Conservation (phyloP, 768 basidiomycete species). For the Ephemerocybe angulata region DNA sequence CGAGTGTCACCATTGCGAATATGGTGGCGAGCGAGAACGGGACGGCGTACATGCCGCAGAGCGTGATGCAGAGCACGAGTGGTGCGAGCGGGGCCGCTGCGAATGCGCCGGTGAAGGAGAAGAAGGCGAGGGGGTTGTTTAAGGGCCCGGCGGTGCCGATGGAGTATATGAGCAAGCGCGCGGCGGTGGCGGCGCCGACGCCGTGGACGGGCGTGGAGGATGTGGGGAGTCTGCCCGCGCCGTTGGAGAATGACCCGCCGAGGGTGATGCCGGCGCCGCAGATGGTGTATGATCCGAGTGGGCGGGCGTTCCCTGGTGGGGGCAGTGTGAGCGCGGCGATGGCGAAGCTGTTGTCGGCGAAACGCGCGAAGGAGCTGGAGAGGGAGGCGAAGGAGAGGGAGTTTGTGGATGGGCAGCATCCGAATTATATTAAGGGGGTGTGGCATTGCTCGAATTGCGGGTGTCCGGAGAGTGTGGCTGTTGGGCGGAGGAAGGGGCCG, state of each 20-base stretch:
- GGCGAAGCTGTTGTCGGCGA: constrained; percentile 49
- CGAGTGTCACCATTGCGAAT: constrained; percentile 80
- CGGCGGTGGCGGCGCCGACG: constrained; percentile 56
- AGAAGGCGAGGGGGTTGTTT: constrained; percentile 68
- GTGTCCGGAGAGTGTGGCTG: constrained; percentile 80
- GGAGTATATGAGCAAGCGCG: constrained; percentile 56
- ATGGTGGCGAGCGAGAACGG: constrained; percentile 94
- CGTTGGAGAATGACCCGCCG: constrained; percentile 60
- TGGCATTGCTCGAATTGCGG: constrained; percentile 98
- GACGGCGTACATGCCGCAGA: constrained; percentile 49
- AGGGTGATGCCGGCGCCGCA: constrained; percentile 22
- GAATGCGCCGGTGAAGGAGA: constrained; percentile 46
- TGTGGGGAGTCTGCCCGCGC: constrained; percentile 47
- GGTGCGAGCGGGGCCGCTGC: too few relatives aligned
- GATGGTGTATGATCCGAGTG: constrained; percentile 32
- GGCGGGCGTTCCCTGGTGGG: not conserved
- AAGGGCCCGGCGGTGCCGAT: constrained; percentile 62
- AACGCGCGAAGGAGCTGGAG: constrained; percentile 70
- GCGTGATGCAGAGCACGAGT: not conserved
- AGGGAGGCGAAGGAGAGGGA: constrained; percentile 81
- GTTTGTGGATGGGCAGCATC: constrained; percentile 78
- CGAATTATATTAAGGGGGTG: constrained; percentile 76
- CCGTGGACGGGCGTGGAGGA: constrained; percentile 67
- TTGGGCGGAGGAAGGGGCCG: constrained; percentile 86
- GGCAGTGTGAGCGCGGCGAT: constrained; percentile 28